Evolutionary conservation across 345 rosid species (phyloP), one percentile per base, ranked within the genome.

Genomic region (Durio zibethinus): DNA sequence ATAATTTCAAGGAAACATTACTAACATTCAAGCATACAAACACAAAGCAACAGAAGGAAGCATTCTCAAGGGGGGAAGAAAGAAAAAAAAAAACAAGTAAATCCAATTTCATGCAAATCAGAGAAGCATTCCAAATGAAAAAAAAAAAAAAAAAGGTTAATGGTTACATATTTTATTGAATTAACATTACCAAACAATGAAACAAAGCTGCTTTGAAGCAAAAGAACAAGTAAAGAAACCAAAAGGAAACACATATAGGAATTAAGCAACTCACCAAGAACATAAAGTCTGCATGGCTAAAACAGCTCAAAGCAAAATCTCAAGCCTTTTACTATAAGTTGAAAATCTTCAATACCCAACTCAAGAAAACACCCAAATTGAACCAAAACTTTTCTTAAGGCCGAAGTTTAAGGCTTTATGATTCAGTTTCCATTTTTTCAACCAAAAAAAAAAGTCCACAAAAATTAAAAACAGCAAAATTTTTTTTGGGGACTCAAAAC

Each of bases 231-330:
- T 20, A 5, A 25, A 48, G 38, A 9, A 29, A 63, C 23, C 21
- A 56, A 59, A 63, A 43, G 18, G 52, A 23, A 67, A 43, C 20
- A 9, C 16, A 7, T 15, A 43, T 31, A 68, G 45, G 73, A 57
- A 36, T 53, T 62, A 45, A 70, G 71, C 14, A 70, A 83, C 88
- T 87, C 78, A 89, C 85, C 87, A 74, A 81, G 81, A 78, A 79
- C 68, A 73, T 20, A 80, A 72, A 76, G 75, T 73, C 76, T 62
- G 88, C 90, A 89, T 84, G 81, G 82, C 82, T 84, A 75, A 73
- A 68, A 63, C 48, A 80, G 83, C 78, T 47, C 59, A 45, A 59
- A 70, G 56, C n/a, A 73, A 64, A 83, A 42, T 36, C 61, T 40
- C 14, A 74, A 54, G 82, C 77, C 77, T 80, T 47, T 10, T 2